phyloP scores from a whole-genome alignment of 2,329 filamentous ascomycete genomes.

The Tolypocladium ovalisporum region DNA sequence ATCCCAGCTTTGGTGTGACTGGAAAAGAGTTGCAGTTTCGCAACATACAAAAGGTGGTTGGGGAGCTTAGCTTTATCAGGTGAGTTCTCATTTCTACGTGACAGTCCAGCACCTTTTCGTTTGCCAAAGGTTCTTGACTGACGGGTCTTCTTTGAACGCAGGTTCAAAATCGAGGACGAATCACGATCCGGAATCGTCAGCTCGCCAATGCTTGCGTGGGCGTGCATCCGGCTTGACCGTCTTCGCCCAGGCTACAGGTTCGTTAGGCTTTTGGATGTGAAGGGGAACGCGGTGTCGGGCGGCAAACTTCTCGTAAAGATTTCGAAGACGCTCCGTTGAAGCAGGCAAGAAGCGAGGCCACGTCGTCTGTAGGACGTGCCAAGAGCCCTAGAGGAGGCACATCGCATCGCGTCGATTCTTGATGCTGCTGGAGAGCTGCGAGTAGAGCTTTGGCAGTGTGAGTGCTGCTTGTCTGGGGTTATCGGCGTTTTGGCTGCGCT shows the following conservation, averaged over 20 bases:
- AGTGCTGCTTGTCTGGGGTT: not conserved
- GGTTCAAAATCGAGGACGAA: conserved; percentile 44
- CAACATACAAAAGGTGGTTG: conserved; percentile 47
- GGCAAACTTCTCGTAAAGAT: conserved; percentile 42
- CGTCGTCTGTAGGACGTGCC: not conserved
- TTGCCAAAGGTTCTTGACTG: not conserved
- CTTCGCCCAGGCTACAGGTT: conserved; percentile 45
- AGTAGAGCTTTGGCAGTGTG: not conserved
- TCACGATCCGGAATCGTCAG: conserved; percentile 25
- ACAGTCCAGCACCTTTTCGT: not conserved
- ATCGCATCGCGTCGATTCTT: not conserved
- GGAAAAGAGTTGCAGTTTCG: conserved; percentile 48
- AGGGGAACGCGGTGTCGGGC: conserved; percentile 31
- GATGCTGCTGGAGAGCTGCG: not conserved
- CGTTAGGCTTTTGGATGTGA: conserved; percentile 35
- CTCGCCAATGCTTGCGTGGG: conserved; percentile 37
- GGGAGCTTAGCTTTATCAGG: conserved; percentile 64
- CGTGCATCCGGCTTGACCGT: conserved; percentile 48
- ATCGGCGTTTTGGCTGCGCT: not conserved
- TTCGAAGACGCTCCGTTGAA: conserved; percentile 30
- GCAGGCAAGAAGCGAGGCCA: too few species aligned
- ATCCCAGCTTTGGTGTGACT: conserved; percentile 49
- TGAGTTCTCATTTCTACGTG: conserved; percentile 28
- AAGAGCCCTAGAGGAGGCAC: not conserved
- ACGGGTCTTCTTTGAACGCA: too few species aligned